Percentiles rank a stretch among this genome's conserved stretches.
Conservation (phyloP, 768 basidiomycete genomes). For the Macrocybe gigantea region DNA sequence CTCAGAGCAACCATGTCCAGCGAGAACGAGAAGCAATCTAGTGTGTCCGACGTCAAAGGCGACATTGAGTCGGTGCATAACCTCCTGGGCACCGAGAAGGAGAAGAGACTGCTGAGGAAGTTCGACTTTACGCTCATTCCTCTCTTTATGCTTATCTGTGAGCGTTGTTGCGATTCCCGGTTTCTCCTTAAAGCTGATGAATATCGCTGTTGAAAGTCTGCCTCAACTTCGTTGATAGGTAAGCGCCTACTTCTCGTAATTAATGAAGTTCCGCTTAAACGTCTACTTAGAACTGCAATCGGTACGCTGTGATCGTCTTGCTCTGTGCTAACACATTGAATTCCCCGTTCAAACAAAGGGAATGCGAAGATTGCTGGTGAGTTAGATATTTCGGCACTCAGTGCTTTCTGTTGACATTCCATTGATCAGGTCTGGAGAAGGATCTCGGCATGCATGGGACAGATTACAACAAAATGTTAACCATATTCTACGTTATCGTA, state of each 20-base stretch:
- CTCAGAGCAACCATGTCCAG: too few species aligned
- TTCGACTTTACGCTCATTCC: conserved; percentile 29
- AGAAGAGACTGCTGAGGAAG: conserved; percentile 27
- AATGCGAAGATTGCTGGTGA: conserved; percentile 28
- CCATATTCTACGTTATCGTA: conserved; percentile 35
- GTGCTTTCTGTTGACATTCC: conserved; percentile 15
- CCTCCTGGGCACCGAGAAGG: conserved; percentile 12
- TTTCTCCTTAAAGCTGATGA: neutral
- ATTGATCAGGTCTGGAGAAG: conserved; percentile 26
- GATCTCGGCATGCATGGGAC: conserved; percentile 34
- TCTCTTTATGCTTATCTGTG: conserved; percentile 33
- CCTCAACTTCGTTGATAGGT: neutral
- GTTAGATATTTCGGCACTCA: conserved; percentile 11
- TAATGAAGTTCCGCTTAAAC: neutral
- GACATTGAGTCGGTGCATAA: neutral
- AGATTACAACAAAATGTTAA: conserved; percentile 36
- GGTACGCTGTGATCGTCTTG: neutral
- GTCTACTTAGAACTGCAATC: neutral
- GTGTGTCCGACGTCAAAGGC: too few species aligned
- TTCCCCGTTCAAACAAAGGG: conserved; percentile 28
- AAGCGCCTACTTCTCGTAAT: neutral
- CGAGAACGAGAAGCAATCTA: too few species aligned
- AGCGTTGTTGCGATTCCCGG: conserved; percentile 7
- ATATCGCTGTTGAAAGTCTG: neutral
- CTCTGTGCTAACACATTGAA: neutral